phyloP scores from a whole-genome alignment of 345 rosid species.

The Citrus glauca region DNA sequence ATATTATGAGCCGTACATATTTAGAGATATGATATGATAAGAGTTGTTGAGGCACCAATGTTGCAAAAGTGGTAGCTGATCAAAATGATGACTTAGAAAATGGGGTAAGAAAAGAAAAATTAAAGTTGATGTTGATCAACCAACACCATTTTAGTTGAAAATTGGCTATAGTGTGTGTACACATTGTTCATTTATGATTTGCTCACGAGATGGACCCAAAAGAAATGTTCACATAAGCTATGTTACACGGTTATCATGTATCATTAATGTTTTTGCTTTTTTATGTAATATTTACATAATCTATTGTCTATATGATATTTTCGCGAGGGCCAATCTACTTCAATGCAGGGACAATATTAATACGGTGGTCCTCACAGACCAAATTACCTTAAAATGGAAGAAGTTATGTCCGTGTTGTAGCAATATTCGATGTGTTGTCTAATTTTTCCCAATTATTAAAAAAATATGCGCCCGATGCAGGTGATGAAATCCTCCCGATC shows the following conservation, averaged over 20 bases:
- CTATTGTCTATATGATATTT: neutral
- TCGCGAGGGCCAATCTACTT: neutral
- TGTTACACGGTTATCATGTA: neutral
- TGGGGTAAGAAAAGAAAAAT: neutral
- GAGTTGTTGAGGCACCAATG: neutral
- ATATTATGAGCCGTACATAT: neutral
- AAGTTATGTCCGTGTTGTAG: no score
- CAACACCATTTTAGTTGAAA: conserved; percentile 1
- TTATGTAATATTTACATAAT: neutral
- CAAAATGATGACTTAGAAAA: conserved; percentile 3
- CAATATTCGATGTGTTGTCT: no score
- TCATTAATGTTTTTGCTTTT: neutral
- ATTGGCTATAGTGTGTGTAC: neutral
- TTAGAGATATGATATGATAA: neutral
- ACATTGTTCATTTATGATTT: neutral
- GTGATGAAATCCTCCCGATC: no score
- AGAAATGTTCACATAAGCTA: neutral
- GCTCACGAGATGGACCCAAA: neutral
- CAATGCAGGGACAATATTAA: no score
- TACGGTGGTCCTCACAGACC: no score
- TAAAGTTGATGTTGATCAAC: conserved; percentile 5
- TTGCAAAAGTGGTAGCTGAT: conserved; percentile 4
- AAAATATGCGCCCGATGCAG: no score
- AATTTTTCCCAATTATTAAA: no score
- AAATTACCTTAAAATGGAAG: no score